Evolutionary conservation across 2,329 filamentous ascomycete species (phyloP), one percentile per base, ranked within the genome.

Genomic region (Chaetomiaceae sp.): DNA sequence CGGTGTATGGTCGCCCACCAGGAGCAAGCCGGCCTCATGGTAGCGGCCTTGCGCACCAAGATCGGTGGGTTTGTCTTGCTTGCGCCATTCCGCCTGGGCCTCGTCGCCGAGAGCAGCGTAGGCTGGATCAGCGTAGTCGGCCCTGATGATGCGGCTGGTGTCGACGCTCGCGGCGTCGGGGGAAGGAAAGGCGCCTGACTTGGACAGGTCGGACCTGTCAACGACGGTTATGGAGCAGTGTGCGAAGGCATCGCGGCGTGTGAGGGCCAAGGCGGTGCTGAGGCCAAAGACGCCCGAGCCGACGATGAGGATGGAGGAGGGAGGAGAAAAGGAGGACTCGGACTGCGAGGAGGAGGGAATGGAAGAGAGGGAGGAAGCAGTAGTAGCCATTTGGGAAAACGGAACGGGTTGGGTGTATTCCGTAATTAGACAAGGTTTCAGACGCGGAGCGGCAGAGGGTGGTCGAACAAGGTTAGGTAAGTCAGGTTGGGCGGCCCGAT

Each of bases 121-220:
- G 19, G 83, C 79, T 0, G 80, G 72, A 63, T 92, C 83, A 5
- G 87, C 84, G 64, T 97, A 97, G 74, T 97, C 92, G 44, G 80
- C 71, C 50, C 83, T 76, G 57, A 86, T 74, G 59, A 85, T 83
- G 58, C 82, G 78, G 13, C 81, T 84, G 4, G 74, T 75, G 68
- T 86, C 82, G 62, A 84, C 75, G 57, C 77, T 82, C 44, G 81
- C 76, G 51, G 75, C 74, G 60, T 86, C 81, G 38, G 73, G 69
- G 6, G 79, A 73, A 2, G 82, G 82, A 62, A 85, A 83, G 33
- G 84, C 76, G 21, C 54, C 57, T 1, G 53, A 41, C 23, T 59
- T 44, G 14, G 58, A 55, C 25, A 55, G 68, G 42, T 62, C 49
- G 5, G 73, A 75, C 50, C 79, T 73, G 65, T 86, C 78, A 51